Base-by-base conservation (phyloP, 495 filamentous ascomycete genomes). In the Aspergillus diversus region DNA sequence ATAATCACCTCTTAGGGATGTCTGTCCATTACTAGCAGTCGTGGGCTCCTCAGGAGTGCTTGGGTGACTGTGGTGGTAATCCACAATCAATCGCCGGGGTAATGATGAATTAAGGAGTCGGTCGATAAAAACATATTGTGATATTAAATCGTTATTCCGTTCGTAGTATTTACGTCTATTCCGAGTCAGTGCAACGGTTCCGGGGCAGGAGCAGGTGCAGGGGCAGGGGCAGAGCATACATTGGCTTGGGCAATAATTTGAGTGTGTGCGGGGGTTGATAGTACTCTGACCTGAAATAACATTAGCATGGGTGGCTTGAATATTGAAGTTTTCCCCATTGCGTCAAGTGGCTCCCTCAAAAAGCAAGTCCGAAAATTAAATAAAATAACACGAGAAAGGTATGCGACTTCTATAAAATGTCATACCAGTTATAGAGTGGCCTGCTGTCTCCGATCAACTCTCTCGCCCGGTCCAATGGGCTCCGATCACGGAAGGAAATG, bases 91-190 rank as follows among this genome's bases (percentile, higher is more conserved):
- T 68, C 90, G 86, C 63, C 92, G 92, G 0, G 93, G 92, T 6
- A 96, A 78, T 7, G 92, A 93, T 12, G 92, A 96, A 73, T 96
- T 92, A 37, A 97, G 83, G 17, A 97, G 77, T n/a, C 89, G 84
- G 73, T 97, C 93, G 65, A 97, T 96, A 69, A 94, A 97, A 52
- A 92, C 81, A 71, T 97, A 97, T 66, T 92, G 90, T 60, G 92
- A 89, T 55, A 97, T 85, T 9, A 97, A 76, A 57, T 81, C 83
- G 71, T 97, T 97, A 67, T 84, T 92, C 6, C 89, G 84, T 72
- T 93, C 87, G 72, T 97, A 93, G 76, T 95, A 96, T 70, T 89
- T 63, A 17, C 92, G 89, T 21, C 77, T 79, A 17, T 6, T 11
- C 16, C 4, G 4, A 7, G 33, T 32, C 43, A 16, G 50, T 1